Conservation (phyloP, 83 land plant genomes). For the Diphasiastrum complanatum region DNA sequence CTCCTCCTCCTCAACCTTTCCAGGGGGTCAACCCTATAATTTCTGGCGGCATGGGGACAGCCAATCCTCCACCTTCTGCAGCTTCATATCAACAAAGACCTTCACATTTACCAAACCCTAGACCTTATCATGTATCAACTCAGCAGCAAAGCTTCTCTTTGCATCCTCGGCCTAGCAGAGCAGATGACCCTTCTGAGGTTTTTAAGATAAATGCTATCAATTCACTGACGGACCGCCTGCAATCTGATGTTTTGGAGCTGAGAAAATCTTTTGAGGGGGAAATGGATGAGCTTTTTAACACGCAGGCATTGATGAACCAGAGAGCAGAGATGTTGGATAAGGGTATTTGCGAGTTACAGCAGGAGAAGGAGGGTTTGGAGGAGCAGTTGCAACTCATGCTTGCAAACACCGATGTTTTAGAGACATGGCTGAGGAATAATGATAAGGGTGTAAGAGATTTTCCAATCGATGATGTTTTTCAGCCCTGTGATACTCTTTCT, state of each 20-base stretch:
- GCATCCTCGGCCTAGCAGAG: slow-evolving; percentile 18
- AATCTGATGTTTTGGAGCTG: slow-evolving; percentile 48
- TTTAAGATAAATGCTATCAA: slow-evolving; percentile 52
- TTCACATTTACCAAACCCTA: slow-evolving; percentile 11
- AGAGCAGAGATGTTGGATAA: slow-evolving; percentile 47
- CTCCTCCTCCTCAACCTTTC: slow-evolving; percentile 1
- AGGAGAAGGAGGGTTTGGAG: slow-evolving; percentile 63
- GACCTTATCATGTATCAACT: slow-evolving; percentile 2
- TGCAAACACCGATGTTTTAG: slow-evolving; percentile 18
- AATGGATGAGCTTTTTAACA: slow-evolving; percentile 63
- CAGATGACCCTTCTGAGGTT: slow-evolving; percentile 63
- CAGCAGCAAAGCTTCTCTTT: slow-evolving; percentile 17
- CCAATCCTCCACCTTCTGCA: slow-evolving; percentile 18
- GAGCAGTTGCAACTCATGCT: slow-evolving; percentile 22
- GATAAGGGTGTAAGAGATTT: neutral
- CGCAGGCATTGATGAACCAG: slow-evolving; percentile 56
- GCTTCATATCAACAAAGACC: slow-evolving; percentile 13
- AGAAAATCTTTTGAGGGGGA: slow-evolving; percentile 58
- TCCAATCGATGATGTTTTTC: neutral
- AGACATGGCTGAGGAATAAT: slow-evolving; percentile 25
- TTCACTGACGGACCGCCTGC: slow-evolving; percentile 45
- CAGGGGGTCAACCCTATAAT: slow-evolving; percentile 10
- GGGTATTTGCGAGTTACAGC: slow-evolving; percentile 61
- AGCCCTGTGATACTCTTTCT: slow-evolving; percentile 11
- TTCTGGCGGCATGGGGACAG: neutral